Conservation (phyloP, 78 protist species). For the Tieghemostelium lacteum region DNA sequence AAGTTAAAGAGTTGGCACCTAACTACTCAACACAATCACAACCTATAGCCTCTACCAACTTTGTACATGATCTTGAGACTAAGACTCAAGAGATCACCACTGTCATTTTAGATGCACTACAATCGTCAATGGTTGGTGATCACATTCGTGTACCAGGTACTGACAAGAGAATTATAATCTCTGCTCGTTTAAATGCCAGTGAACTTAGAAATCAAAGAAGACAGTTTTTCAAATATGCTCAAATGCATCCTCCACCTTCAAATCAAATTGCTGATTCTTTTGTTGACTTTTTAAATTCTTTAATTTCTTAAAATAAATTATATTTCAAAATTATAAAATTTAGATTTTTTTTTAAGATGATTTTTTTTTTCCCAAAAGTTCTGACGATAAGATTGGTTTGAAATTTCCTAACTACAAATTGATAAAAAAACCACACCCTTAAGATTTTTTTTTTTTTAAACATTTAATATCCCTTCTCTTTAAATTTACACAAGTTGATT, state of each 20-base stretch:
- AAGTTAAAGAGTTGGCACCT: slow-evolving; percentile 51
- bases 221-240: slow-evolving; percentile 65
- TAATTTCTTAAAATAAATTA: not conserved
- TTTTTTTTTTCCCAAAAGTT: too few relatives aligned
- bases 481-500: too few relatives aligned
- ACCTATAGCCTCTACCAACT: slow-evolving; percentile 41
- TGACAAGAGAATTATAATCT: slow-evolving; percentile 32
- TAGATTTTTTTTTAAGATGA: too few relatives aligned
- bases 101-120: slow-evolving; percentile 52
- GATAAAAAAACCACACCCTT: too few relatives aligned
- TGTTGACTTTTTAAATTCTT: slow-evolving; percentile 63
- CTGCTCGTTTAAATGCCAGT: not conserved
- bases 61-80: slow-evolving; percentile 54
- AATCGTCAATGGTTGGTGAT: slow-evolving; percentile 68
- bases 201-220: slow-evolving; percentile 60
- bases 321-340: not conserved
- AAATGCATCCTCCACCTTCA: slow-evolving; percentile 64
- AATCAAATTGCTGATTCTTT: slow-evolving; percentile 51
- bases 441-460: too few relatives aligned
- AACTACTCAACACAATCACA: slow-evolving; percentile 53
- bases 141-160: slow-evolving; percentile 58
- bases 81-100: slow-evolving; percentile 49
- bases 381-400: too few relatives aligned
- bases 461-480: too few relatives aligned
- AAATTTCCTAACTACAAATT: too few relatives aligned